These are phyloP conservation scores for Pisolithus tinctorius DNA, from an alignment of 768 basidiomycete species.

Conservation along the genomic window DNA sequence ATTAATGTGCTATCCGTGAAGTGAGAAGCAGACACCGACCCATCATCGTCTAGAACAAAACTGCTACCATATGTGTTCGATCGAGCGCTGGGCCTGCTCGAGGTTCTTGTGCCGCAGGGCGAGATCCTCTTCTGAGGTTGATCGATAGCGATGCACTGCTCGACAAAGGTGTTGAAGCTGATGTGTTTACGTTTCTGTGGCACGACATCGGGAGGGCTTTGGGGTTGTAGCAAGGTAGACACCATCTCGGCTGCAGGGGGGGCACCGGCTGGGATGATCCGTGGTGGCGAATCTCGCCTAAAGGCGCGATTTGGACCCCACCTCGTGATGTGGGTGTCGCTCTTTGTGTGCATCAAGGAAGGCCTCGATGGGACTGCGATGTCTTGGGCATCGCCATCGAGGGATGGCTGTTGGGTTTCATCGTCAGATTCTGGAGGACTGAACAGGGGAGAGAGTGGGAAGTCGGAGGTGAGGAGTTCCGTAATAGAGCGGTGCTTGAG, in stretches of 20 bases:
- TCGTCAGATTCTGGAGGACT: conserved; percentile 54
- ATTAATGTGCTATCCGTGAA: not conserved
- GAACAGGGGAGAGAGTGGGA: conserved; percentile 56
- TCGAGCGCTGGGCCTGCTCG: conserved; percentile 2
- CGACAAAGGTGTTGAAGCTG: conserved; percentile 96
- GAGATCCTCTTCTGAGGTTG: conserved; percentile 43
- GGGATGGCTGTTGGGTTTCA: conserved; percentile 14
- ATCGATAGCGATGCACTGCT: conserved; percentile 91
- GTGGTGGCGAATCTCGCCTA: conserved; percentile 68
- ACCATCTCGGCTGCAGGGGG: conserved; percentile 5
- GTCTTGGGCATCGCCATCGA: conserved; percentile 14
- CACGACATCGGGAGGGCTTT: conserved; percentile 10
- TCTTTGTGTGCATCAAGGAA: conserved; percentile 72
- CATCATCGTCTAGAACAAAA: conserved; percentile 46
- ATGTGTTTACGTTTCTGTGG: conserved; percentile 76
- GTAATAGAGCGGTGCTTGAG: conserved; percentile 92
- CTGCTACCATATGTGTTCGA: conserved; percentile 20
- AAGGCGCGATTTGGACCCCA: conserved; percentile 40
- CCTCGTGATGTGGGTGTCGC: conserved; percentile 73
- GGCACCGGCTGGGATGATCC: conserved; percentile 28
- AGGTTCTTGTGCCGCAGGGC: conserved; percentile 24
- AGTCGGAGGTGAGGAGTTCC: conserved; percentile 78
- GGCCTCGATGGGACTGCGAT: conserved; percentile 38
- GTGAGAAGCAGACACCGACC: conserved; percentile 36
- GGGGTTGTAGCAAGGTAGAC: conserved; percentile 11